These are phyloP conservation scores for Calonectria honghensis DNA, from an alignment of 2,329 filamentous ascomycete species.

Conservation along the genomic window DNA sequence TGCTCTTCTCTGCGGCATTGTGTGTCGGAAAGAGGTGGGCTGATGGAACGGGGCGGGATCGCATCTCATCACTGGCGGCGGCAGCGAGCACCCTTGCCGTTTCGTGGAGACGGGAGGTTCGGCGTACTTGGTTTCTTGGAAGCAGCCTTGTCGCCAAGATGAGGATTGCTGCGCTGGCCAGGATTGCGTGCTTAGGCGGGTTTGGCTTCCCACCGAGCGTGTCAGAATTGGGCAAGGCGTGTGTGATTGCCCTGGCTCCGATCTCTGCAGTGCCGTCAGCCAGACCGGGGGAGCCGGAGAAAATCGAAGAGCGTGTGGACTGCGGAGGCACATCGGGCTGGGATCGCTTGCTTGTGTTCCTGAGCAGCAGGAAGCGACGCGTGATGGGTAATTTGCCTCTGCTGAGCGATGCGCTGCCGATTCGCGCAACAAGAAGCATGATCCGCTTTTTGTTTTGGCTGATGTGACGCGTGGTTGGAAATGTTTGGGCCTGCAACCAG, in stretches of 20 bases:
- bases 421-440: not conserved
- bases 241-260: slow-evolving; percentile 25
- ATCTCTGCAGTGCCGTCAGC: slow-evolving; percentile 30
- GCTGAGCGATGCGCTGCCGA: not conserved
- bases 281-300: slow-evolving; percentile 15
- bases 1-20: not conserved
- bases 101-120: slow-evolving; percentile 25
- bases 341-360: slow-evolving; percentile 13
- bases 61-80: not conserved
- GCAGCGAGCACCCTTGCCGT: slow-evolving; percentile 25
- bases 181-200: slow-evolving; percentile 4
- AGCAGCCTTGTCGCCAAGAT: slow-evolving; percentile 27
- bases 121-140: slow-evolving; percentile 26
- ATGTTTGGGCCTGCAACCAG: not conserved
- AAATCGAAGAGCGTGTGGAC: not conserved
- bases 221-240: slow-evolving; percentile 26
- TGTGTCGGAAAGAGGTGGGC: slow-evolving; percentile 10
- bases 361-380: slow-evolving; percentile 8
- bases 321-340: not conserved
- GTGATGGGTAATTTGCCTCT: slow-evolving; percentile 10
- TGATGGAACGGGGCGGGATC: slow-evolving; percentile 6
- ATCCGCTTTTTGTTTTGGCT: slow-evolving; percentile 23
- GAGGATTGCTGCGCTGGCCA: slow-evolving; percentile 20
- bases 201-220: slow-evolving; percentile 14
- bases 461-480: slow-evolving; percentile 1